These are phyloP conservation scores for Santalum album DNA, from an alignment of 164 flowering plant genomes.

Conservation along the genomic window DNA sequence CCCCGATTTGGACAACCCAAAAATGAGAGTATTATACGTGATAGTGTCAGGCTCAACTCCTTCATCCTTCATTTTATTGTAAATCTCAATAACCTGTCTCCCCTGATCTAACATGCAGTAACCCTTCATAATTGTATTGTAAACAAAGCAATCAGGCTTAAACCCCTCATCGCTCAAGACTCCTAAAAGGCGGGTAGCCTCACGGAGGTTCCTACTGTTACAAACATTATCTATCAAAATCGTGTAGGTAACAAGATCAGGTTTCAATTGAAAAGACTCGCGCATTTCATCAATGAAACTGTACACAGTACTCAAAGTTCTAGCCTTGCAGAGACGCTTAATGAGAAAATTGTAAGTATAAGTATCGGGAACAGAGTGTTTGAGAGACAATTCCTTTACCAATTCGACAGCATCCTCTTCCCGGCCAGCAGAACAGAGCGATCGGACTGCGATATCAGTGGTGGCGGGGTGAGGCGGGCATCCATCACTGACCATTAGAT, in stretches of 20 bases:
- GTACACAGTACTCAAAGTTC: constrained; percentile 45
- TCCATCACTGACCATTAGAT: constrained; percentile 42
- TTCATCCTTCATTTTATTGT: constrained; percentile 67
- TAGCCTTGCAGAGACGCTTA: constrained; percentile 50
- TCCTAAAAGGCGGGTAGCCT: constrained; percentile 52
- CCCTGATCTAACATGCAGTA: constrained; percentile 56
- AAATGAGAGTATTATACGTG: constrained; percentile 81
- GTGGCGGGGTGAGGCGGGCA: constrained; percentile 50
- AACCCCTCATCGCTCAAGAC: constrained; percentile 50
- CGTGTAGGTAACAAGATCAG: constrained; percentile 76
- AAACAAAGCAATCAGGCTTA: constrained; percentile 77
- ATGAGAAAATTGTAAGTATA: constrained; percentile 71
- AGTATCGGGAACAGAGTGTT: constrained; percentile 38
- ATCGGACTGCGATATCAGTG: constrained; percentile 53
- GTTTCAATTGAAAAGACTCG: constrained; percentile 28
- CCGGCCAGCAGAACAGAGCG: constrained; percentile 46
- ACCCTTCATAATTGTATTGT: constrained; percentile 93
- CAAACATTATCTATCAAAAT: constrained; percentile 72
- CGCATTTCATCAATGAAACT: constrained; percentile 48
- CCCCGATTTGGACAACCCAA: constrained; percentile 75
- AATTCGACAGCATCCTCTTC: constrained; percentile 48
- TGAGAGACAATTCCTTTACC: constrained; percentile 43
- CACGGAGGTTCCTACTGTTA: constrained; percentile 62
- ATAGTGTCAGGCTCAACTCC: constrained; percentile 75
- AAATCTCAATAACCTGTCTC: constrained; percentile 57